phyloP scores from a whole-genome alignment of 2,329 filamentous ascomycete genomes.

The Pezicula radicicola region DNA sequence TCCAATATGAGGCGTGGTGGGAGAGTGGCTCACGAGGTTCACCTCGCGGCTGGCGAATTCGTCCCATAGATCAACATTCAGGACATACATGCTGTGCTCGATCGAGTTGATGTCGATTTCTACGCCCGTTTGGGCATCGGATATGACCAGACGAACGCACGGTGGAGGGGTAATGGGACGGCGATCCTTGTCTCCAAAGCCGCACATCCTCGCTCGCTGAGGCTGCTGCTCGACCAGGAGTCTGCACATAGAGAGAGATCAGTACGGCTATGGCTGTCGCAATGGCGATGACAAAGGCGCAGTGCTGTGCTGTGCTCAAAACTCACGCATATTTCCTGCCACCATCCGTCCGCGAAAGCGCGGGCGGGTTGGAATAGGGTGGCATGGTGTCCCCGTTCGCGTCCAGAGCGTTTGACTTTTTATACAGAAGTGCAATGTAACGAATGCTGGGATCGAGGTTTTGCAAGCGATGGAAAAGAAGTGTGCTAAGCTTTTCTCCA shows the following conservation, averaged over 20 bases:
- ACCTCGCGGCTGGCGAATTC: conserved; percentile 58
- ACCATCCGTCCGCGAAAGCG: too few relatives aligned
- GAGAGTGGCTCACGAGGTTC: conserved; percentile 65
- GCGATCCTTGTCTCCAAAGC: conserved; percentile 98
- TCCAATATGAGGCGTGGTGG: conserved; percentile 72
- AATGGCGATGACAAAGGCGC: too few relatives aligned
- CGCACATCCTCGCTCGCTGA: conserved; percentile 92
- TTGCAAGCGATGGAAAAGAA: too few relatives aligned
- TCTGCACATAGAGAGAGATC: conserved; percentile 38
- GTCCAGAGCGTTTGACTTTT: too few relatives aligned
- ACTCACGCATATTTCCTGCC: too few relatives aligned
- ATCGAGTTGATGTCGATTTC: conserved; percentile 80
- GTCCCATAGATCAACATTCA: conserved; percentile 69
- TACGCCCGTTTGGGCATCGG: conserved; percentile 69
- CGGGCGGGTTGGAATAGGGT: too few relatives aligned
- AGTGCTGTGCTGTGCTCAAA: too few relatives aligned
- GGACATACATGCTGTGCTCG: conserved; percentile 64
- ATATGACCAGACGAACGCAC: conserved; percentile 80
- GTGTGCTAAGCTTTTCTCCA: too few relatives aligned
- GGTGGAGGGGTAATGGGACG: conserved; percentile 94
- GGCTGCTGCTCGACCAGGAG: conserved; percentile 88
- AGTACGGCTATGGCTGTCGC: too few relatives aligned
- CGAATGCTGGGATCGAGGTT: too few relatives aligned
- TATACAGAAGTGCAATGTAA: too few relatives aligned
- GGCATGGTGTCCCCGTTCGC: too few relatives aligned